Base-by-base conservation (phyloP, 768 basidiomycete genomes). In the Pleurotus ostreatus region DNA sequence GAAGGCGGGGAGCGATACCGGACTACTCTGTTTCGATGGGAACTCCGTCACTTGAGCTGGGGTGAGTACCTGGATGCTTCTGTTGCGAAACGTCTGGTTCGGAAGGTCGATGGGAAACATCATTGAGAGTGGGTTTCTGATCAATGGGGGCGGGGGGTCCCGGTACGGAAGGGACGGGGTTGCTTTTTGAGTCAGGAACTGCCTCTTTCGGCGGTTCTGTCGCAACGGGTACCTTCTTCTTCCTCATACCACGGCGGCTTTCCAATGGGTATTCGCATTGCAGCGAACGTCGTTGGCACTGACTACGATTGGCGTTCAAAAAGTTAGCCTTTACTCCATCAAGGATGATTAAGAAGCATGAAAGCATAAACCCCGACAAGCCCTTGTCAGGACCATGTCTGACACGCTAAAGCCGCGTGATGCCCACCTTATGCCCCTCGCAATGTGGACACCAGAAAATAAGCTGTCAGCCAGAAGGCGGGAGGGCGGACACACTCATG, bases 241-340 rank as follows among this genome's bases (percentile, higher is more conserved):
- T 81, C 49, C 84, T 77, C 78, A 85, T 82, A 8, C 88, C 88
- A 15, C 88, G 78, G 34, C 85, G 76, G 62, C 86, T 88, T 67
- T 86, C 85, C 5, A 74, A 68, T 0, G 88, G 88, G 61, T 87
- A 89, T 63, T 85, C 85, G 66, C 88, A 90, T 56, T 75, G 80
- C 48, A 89, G 79, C 26, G 81, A 80, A 23, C 88, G 82, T 43
- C 86, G 78, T 49, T 81, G 81, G 65, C 88, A 90, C 74, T 90
- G 88, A 68, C 88, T 90, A 65, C 26, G n/a, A 6, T 39, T 23
- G 37, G 22, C 20, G 26, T 30, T 30, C 26, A 61, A 55, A 59
- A 59, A 58, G 61, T 55, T 47, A 56, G 60, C 69, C 15, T 73
- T 49, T 43, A 46, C 22, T 15, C 26, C 30, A 37, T 41, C 52